Evolutionary conservation across 768 basidiomycete genomes (phyloP).

Genomic region (Leucosporidium scottii): DNA sequence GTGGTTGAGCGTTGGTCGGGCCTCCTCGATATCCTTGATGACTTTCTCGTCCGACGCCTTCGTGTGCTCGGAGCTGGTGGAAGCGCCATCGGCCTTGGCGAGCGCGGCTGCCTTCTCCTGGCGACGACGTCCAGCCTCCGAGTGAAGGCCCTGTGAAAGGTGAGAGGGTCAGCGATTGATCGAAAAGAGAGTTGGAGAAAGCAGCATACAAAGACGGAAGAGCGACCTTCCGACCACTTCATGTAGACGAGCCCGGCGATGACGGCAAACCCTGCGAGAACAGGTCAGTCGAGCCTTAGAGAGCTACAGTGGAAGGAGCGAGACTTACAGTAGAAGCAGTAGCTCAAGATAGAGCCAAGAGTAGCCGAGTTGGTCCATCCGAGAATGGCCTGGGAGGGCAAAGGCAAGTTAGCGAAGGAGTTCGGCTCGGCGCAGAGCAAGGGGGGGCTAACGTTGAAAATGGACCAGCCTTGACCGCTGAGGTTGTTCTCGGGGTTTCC

Average conservation of each 20-base stretch:
- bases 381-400: conserved; percentile 37
- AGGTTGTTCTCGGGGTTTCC: conserved; percentile 50
- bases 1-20: not conserved
- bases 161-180: not conserved
- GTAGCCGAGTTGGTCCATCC: conserved; percentile 22
- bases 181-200: not conserved
- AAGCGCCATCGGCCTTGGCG: not conserved
- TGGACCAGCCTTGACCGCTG: conserved; percentile 57
- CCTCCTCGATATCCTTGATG: not conserved
- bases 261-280: conserved; percentile 50
- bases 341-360: conserved; percentile 74
- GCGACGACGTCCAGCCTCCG: conserved; percentile 22
- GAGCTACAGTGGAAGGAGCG: not conserved
- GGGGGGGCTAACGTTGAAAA: conserved; percentile 53
- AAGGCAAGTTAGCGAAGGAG: not conserved
- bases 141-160: conserved; percentile 38
- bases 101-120: not conserved
- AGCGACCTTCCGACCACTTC: conserved; percentile 46
- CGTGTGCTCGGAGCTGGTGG: not conserved
- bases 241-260: conserved; percentile 56
- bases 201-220: not conserved
- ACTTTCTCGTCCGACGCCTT: not conserved
- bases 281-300: not conserved
- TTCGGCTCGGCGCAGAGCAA: not conserved
- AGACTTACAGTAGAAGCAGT: conserved; percentile 75